Evolutionary conservation across 1,284 basidiomycete genomes (phyloP).

Genomic region (Puccinia horiana): DNA sequence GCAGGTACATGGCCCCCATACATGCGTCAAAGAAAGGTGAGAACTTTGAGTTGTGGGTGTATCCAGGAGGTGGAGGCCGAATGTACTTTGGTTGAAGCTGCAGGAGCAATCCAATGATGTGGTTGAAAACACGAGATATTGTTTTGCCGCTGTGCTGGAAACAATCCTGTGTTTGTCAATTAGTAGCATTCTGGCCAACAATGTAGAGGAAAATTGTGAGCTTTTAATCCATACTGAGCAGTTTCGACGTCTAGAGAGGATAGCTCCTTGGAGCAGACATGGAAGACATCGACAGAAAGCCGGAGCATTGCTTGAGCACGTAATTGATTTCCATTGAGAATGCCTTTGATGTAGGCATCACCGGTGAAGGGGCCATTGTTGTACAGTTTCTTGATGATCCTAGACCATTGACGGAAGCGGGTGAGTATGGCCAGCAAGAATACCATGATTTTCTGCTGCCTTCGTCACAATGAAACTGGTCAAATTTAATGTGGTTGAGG

Average conservation of each 20-base stretch:
- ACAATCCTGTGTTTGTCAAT: constrained; percentile 32
- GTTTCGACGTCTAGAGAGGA: too few species aligned
- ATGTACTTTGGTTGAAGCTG: constrained; percentile 42
- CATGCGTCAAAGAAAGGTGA: constrained; percentile 60
- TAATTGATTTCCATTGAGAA: background rate
- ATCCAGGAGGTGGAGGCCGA: background rate
- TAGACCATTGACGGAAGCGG: background rate
- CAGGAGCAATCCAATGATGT: background rate
- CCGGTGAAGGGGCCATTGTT: background rate
- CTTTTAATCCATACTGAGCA: too few species aligned
- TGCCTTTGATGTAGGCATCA: background rate
- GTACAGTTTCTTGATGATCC: background rate
- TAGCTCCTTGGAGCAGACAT: too few species aligned
- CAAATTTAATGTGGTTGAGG: too few species aligned
- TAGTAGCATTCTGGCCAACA: constrained; percentile 2
- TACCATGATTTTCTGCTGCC: too few species aligned
- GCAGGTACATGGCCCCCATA: constrained; percentile 60
- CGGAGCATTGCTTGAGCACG: too few species aligned
- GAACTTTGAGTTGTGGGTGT: constrained; percentile 56
- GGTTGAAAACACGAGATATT: constrained; percentile 46
- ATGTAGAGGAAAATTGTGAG: constrained; percentile 4
- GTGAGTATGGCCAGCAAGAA: too few species aligned
- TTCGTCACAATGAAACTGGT: too few species aligned
- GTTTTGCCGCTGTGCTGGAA: constrained; percentile 52
- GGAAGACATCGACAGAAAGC: too few species aligned